Percentiles rank a stretch among this genome's conserved stretches.
phyloP scores from a whole-genome alignment of 1,284 basidiomycete species.

The Cryptococcus sp. region DNA sequence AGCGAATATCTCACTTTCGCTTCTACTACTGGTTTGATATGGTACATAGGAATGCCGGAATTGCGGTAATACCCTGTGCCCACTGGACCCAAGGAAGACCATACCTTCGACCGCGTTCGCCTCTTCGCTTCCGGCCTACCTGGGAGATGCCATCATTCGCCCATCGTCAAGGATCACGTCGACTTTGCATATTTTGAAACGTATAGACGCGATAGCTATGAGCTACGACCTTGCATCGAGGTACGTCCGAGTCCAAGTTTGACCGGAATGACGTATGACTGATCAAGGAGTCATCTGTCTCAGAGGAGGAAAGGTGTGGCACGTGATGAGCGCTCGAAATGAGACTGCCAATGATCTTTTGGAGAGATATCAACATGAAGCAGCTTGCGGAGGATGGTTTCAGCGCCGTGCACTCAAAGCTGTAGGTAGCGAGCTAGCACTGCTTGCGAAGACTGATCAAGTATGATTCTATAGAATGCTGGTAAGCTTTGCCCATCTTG shows the following conservation, averaged over 20 bases:
- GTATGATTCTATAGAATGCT: background rate
- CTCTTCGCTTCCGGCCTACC: constrained; percentile 3
- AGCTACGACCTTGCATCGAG: constrained; percentile 18
- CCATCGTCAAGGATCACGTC: constrained; percentile 9
- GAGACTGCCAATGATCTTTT: constrained; percentile 28
- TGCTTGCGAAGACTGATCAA: background rate
- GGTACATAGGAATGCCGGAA: constrained; percentile 25
- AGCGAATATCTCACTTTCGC: constrained; percentile 1
- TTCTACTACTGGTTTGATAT: too few species aligned
- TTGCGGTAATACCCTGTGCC: constrained; percentile 18
- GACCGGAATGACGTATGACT: background rate
- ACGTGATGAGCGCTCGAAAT: constrained; percentile 23
- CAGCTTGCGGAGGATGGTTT: constrained; percentile 34
- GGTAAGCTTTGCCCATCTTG: background rate
- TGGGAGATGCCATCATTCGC: constrained; percentile 20
- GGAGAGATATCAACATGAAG: constrained; percentile 36
- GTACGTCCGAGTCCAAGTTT: constrained; percentile 9
- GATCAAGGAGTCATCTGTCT: background rate
- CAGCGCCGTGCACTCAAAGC: constrained; percentile 36
- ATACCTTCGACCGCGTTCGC: background rate
- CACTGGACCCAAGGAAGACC: constrained; percentile 9
- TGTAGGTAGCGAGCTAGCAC: constrained; percentile 10
- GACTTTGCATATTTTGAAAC: background rate
- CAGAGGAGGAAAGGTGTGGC: constrained; percentile 37
- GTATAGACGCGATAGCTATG: constrained; percentile 2